These are phyloP conservation scores for Eucalyptus regnans DNA, from an alignment of 345 rosid species.

Conservation along the genomic window DNA sequence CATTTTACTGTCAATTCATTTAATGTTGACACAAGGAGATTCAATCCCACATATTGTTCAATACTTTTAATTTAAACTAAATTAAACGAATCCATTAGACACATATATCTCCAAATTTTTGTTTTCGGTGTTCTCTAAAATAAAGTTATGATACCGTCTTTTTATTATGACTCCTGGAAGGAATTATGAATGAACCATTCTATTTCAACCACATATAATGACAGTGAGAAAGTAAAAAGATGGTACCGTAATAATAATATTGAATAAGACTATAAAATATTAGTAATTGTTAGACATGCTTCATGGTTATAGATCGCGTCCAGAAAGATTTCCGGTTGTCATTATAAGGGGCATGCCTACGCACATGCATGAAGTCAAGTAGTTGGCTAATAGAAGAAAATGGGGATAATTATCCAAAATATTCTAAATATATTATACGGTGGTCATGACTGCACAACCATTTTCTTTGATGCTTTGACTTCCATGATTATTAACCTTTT, in stretches of 20 bases:
- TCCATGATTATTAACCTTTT: not conserved
- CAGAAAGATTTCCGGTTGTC: not conserved
- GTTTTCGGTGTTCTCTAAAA: not conserved
- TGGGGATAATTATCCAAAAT: not conserved
- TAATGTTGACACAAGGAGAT: not conserved
- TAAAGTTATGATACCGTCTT: not conserved
- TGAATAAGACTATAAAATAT: no score
- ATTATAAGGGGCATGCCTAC: not conserved
- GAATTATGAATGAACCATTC: not conserved
- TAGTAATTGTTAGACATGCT: not conserved
- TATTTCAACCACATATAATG: not conserved
- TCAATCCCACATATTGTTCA: not conserved
- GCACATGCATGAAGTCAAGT: no score
- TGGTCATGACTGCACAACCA: not conserved
- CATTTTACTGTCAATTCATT: not conserved
- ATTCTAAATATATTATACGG: not conserved
- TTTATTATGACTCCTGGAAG: not conserved
- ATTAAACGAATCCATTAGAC: not conserved
- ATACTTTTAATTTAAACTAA: not conserved
- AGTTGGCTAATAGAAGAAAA: not conserved
- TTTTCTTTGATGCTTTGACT: not conserved
- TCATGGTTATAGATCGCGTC: not conserved
- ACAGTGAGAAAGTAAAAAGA: not conserved
- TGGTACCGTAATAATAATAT: not conserved
- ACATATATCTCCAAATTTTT: not conserved